These are phyloP conservation scores for Scopulariopsis brevicaulis DNA, from an alignment of 2,329 filamentous ascomycete genomes.

Conservation along the genomic window DNA sequence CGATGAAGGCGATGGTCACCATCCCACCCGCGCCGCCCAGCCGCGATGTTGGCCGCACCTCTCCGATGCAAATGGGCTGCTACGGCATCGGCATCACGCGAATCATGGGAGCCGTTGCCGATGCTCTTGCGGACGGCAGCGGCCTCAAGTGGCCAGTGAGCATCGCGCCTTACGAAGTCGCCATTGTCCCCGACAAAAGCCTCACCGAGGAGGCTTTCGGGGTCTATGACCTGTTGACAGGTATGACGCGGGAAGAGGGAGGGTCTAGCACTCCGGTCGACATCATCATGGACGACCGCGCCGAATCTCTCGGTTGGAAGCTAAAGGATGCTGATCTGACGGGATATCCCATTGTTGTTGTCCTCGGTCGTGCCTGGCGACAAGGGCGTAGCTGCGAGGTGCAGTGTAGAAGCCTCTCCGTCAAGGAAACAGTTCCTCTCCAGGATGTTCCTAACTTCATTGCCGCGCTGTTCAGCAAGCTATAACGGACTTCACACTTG, in stretches of 20 bases:
- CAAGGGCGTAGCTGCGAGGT: conserved; percentile 55
- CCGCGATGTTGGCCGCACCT: conserved; percentile 9
- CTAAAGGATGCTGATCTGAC: conserved; percentile 80
- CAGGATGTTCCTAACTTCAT: conserved; percentile 35
- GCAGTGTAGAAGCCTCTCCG: conserved; percentile 58
- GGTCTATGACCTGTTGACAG: conserved; percentile 52
- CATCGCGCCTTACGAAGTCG: conserved; percentile 75
- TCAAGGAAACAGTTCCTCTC: conserved; percentile 47
- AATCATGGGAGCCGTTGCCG: conserved; percentile 76
- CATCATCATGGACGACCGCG: conserved; percentile 62
- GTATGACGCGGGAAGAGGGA: background rate
- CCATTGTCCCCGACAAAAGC: conserved; percentile 46
- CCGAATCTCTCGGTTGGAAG: conserved; percentile 66
- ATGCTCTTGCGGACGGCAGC: conserved; percentile 56
- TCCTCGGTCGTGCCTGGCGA: conserved; percentile 64
- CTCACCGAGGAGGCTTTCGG: conserved; percentile 34
- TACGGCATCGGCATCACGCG: conserved; percentile 91
- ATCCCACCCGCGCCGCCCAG: conserved; percentile 11
- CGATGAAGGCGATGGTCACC: conserved; percentile 54
- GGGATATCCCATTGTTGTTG: conserved; percentile 74
- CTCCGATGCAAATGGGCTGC: conserved; percentile 83
- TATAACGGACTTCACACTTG: conserved; percentile 25
- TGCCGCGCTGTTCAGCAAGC: conserved; percentile 29
- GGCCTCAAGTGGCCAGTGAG: conserved; percentile 81
- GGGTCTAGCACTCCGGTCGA: conserved; percentile 33